phyloP scores from a whole-genome alignment of 129 eudicot species.

The Saussurea involucrata region DNA sequence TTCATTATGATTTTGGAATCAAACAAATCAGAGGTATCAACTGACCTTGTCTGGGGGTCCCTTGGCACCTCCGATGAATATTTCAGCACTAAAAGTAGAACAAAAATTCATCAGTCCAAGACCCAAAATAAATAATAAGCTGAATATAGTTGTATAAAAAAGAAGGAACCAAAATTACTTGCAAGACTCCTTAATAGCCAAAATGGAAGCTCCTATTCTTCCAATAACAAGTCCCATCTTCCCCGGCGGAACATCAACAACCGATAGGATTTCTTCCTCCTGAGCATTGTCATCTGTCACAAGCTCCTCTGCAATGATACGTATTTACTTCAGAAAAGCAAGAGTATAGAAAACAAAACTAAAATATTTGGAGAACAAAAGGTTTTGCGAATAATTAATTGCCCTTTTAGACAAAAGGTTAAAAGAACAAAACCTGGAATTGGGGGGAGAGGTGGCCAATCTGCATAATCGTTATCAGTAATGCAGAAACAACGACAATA shows the following conservation, averaged over 20 bases:
- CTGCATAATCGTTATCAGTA: slow-evolving; percentile 56
- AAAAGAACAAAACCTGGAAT: slow-evolving; percentile 58
- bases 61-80: too few species aligned
- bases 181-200: slow-evolving; percentile 89
- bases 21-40: too few species aligned
- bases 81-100: too few species aligned
- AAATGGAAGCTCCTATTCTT: slow-evolving; percentile 74
- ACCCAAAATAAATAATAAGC: too few species aligned
- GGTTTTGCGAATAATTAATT: neutral
- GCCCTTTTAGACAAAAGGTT: neutral
- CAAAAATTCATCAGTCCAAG: too few species aligned
- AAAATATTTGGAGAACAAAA: too few species aligned
- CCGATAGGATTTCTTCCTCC: slow-evolving; percentile 73
- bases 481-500: too few species aligned
- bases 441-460: slow-evolving; percentile 88
- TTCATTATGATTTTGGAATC: too few species aligned
- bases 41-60: too few species aligned
- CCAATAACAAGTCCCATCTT: slow-evolving; percentile 95
- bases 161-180: slow-evolving; percentile 45
- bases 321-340: neutral
- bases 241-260: slow-evolving; percentile 86
- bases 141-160: too few species aligned
- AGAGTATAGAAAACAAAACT: neutral
- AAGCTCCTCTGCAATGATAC: slow-evolving; percentile 44
- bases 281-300: slow-evolving; percentile 36